Evolutionary conservation across 176 grass and related monocot genomes (phyloP).

Genomic region (maize (Zea mays)): Zm-B73-REFERENCE-NAM-5.0 NC_050096.1:108929001-108929500

Average conservation of each 20-base stretch:
- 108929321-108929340: slow-evolving; percentile 78
- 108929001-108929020: slow-evolving; percentile 35
- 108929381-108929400: slow-evolving; percentile 81
- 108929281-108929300: slow-evolving; percentile 37
- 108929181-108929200: slow-evolving; percentile 93
- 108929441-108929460: slow-evolving; percentile 6
- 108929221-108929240: slow-evolving; percentile 49
- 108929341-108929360: slow-evolving; percentile 74
- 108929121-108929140: slow-evolving; percentile 52
- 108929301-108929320: slow-evolving; percentile 64
- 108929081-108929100: slow-evolving; percentile 62
- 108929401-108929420: slow-evolving; percentile 11
- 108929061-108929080: slow-evolving; percentile 44
- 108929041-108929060: slow-evolving; percentile 58
- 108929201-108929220: slow-evolving; percentile 82
- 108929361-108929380: slow-evolving; percentile 89
- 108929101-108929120: slow-evolving; percentile 87
- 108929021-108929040: slow-evolving; percentile 27
- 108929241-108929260: slow-evolving; percentile 29
- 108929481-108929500: not conserved
- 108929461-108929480: slow-evolving; percentile 15
- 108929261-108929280: slow-evolving; percentile 22
- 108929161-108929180: slow-evolving; percentile 88
- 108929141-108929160: slow-evolving; percentile 73
- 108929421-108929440: slow-evolving; percentile 32